Conservation (phyloP, 2,329 filamentous ascomycete genomes). For the Ilyonectria destructans region DNA sequence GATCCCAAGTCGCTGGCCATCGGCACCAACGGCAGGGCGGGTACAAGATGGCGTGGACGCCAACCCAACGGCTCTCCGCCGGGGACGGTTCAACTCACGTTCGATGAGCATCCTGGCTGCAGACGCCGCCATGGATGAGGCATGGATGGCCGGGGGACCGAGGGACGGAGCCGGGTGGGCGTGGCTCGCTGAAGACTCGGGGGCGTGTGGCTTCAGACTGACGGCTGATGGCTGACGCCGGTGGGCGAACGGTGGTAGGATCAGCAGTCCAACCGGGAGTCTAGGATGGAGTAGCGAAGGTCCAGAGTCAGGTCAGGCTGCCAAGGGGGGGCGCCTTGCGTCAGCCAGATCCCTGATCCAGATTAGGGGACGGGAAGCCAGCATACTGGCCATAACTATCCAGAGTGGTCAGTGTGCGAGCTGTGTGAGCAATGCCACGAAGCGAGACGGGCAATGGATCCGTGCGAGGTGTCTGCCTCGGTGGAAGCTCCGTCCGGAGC, state of each 20-base stretch:
- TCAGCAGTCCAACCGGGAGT: constrained; percentile 40
- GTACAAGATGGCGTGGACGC: constrained; percentile 45
- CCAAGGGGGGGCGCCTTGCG: constrained; percentile 42
- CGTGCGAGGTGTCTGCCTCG: constrained; percentile 33
- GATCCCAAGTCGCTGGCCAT: constrained; percentile 47
- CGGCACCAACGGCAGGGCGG: constrained; percentile 47
- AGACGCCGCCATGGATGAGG: constrained; percentile 41
- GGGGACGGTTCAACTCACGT: constrained; percentile 32
- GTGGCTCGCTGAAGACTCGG: constrained; percentile 33
- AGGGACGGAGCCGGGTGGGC: constrained; percentile 46
- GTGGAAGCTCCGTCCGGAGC: constrained; percentile 20
- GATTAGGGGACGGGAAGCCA: constrained; percentile 44
- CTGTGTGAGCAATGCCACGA: constrained; percentile 12
- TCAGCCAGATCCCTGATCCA: constrained; percentile 49
- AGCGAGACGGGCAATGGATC: constrained; percentile 30
- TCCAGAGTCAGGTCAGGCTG: constrained; percentile 45
- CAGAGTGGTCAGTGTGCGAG: constrained; percentile 18
- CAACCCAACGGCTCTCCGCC: constrained; percentile 46
- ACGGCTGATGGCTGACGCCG: constrained; percentile 40
- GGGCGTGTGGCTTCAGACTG: constrained; percentile 44
- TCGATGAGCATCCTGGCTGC: constrained; percentile 45
- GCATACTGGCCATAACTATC: constrained; percentile 30
- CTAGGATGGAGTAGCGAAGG: constrained; percentile 26
- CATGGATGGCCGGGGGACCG: constrained; percentile 45
- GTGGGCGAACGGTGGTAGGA: constrained; percentile 40